A percentile compares a stretch with the other conserved stretches of the same genome.
These are phyloP conservation scores for Schoenoplectus triqueter DNA, from an alignment of 202 grass and related monocot genomes.

Conservation along the genomic window DNA sequence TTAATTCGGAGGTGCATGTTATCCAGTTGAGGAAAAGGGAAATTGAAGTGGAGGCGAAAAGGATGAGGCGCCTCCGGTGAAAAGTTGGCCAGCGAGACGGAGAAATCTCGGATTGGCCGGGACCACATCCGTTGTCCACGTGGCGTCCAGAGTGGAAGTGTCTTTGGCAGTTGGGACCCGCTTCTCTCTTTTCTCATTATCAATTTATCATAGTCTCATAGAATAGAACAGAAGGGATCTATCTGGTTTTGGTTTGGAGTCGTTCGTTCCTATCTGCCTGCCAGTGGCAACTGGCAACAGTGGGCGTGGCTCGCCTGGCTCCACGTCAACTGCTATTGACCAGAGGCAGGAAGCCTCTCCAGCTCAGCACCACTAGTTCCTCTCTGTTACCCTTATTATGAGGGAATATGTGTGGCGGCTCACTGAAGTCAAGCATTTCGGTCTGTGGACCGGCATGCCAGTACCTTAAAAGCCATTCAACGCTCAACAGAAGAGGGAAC, in stretches of 20 bases:
- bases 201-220: too few relatives aligned
- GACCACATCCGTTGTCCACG: slow-evolving; percentile 34
- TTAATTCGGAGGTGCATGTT: slow-evolving; percentile 25
- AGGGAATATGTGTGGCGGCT: not conserved
- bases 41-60: not conserved
- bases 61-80: slow-evolving; percentile 48
- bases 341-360: not conserved
- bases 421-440: not conserved
- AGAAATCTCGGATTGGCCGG: not conserved
- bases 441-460: not conserved
- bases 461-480: not conserved
- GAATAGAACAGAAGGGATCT: too few relatives aligned
- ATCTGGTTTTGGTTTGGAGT: not conserved
- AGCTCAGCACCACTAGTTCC: not conserved
- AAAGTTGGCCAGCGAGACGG: slow-evolving; percentile 43
- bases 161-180: not conserved
- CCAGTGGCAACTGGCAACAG: not conserved
- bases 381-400: not conserved
- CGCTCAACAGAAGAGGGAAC: not conserved
- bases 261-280: slow-evolving; percentile 30
- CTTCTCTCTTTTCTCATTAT: not conserved
- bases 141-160: slow-evolving; percentile 29
- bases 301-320: slow-evolving; percentile 33
- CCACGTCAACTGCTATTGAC: slow-evolving; percentile 36
- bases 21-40: not conserved